Percentiles rank a stretch among this genome's conserved stretches.
Conservation (phyloP, 228 moss, liverwort and hornwort genomes). For the Sphagnum fallax region DNA sequence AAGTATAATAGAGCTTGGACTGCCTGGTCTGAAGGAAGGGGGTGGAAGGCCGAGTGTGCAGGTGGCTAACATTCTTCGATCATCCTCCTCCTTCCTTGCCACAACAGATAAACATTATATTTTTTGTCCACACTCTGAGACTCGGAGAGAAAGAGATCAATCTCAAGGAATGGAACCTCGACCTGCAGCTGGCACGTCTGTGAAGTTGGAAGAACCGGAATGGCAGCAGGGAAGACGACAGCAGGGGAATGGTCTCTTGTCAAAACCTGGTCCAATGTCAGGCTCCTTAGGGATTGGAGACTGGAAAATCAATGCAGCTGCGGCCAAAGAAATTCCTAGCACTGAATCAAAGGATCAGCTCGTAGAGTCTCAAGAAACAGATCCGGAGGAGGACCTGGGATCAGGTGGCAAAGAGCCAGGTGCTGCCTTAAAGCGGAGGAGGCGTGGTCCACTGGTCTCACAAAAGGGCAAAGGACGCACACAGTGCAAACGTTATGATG, state of each 20-base stretch:
- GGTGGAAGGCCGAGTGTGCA: slow-evolving; percentile 42
- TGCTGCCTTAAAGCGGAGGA: neutral
- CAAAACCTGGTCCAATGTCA: no score
- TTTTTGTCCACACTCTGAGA: slow-evolving; percentile 18
- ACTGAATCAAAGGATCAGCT: neutral
- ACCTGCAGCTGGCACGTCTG: neutral
- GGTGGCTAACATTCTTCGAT: slow-evolving; percentile 34
- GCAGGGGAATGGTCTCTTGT: no score
- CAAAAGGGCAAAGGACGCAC: neutral
- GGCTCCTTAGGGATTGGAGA: no score
- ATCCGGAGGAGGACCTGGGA: neutral
- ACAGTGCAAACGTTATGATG: slow-evolving; percentile 51
- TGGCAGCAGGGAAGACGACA: neutral
- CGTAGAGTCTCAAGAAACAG: neutral
- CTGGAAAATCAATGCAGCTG: neutral
- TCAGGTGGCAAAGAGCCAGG: neutral
- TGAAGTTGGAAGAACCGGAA: neutral
- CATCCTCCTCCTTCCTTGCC: no score
- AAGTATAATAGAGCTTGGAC: slow-evolving; percentile 26
- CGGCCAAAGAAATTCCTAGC: neutral
- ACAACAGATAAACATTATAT: slow-evolving; percentile 1
- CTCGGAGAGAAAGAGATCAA: slow-evolving; percentile 40
- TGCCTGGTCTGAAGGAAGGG: slow-evolving; percentile 35
- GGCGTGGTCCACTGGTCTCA: neutral
- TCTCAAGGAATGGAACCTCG: slow-evolving; percentile 4